Conservation (phyloP, 1,284 basidiomycete genomes). For the Apiotrichum porosum region DNA sequence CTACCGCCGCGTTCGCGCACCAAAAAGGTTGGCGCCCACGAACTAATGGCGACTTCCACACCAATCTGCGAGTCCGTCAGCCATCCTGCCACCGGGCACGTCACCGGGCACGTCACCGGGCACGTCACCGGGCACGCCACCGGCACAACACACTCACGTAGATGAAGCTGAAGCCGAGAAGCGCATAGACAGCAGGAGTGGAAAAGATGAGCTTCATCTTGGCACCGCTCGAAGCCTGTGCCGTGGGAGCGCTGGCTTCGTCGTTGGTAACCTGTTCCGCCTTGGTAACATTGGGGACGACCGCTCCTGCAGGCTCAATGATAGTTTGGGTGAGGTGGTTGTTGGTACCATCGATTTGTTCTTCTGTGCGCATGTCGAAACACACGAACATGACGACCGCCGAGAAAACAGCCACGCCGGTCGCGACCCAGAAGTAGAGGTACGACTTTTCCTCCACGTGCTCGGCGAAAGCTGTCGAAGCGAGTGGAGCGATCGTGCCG, state of each 20-base stretch:
- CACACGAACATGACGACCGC: slow-evolving; percentile 9
- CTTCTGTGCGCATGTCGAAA: slow-evolving; percentile 17
- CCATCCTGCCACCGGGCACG: too few species aligned
- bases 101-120: too few species aligned
- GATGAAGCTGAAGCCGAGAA: slow-evolving; percentile 12
- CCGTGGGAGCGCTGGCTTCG: neutral
- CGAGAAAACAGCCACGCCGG: slow-evolving; percentile 10
- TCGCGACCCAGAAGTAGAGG: slow-evolving; percentile 15
- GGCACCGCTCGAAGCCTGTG: neutral
- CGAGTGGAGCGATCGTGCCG: slow-evolving; percentile 58
- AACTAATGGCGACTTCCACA: slow-evolving; percentile 11
- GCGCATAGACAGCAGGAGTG: slow-evolving; percentile 5
- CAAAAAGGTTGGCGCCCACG: slow-evolving; percentile 16
- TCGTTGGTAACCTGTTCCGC: neutral
- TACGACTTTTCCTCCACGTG: slow-evolving; percentile 8
- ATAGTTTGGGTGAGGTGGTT: too few species aligned
- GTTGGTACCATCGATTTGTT: slow-evolving; percentile 9
- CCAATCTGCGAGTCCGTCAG: slow-evolving; percentile 5
- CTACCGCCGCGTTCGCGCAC: slow-evolving; percentile 15
- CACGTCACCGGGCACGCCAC: too few species aligned
- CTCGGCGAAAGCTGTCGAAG: slow-evolving; percentile 58
- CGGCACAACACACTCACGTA: slow-evolving; percentile 10
- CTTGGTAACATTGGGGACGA: neutral
- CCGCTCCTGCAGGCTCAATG: neutral
- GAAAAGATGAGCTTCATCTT: slow-evolving; percentile 17